Percentiles rank a stretch among this genome's conserved stretches.
These are phyloP conservation scores for Nymphaea colorata DNA, from an alignment of 164 flowering plant species.

Conservation along the genomic window DNA sequence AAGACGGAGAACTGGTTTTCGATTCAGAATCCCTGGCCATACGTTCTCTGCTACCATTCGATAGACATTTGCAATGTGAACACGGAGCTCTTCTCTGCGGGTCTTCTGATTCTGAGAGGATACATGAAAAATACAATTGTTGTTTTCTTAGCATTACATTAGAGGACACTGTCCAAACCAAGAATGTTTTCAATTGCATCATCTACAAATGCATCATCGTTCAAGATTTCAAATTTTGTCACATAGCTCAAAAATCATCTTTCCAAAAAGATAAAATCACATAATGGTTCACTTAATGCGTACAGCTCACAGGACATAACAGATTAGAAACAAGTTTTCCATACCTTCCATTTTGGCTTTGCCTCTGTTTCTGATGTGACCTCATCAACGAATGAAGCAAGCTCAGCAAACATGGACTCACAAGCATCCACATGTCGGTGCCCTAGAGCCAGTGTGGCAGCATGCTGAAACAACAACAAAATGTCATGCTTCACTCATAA, in stretches of 20 bases:
- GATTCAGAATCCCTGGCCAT: conserved; percentile 90
- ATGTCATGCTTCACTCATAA: not conserved
- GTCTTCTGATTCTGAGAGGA: conserved; percentile 70
- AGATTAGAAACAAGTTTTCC: not conserved
- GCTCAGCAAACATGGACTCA: conserved; percentile 88
- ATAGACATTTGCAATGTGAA: conserved; percentile 81
- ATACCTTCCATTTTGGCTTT: conserved; percentile 99
- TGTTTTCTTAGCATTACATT: not conserved
- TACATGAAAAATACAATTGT: not conserved
- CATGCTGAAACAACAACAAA: conserved; percentile 44
- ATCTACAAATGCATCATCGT: too few species aligned
- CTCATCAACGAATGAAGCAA: conserved; percentile 75
- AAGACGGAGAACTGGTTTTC: conserved; percentile 71
- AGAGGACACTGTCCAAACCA: not conserved
- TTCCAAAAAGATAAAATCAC: too few species aligned
- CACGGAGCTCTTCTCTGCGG: conserved; percentile 94
- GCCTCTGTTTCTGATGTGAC: conserved; percentile 82
- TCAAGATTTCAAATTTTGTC: too few species aligned
- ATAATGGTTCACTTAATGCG: too few species aligned
- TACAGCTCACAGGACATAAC: too few species aligned
- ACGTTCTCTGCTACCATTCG: conserved; percentile 85
- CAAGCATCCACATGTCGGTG: conserved; percentile 92
- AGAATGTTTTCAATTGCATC: not conserved
- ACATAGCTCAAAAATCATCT: too few species aligned
- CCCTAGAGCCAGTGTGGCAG: conserved; percentile 96